Percentiles rank a stretch among this genome's conserved stretches.
phyloP scores from a whole-genome alignment of 2,329 filamentous ascomycete genomes.

The Sarocladium oryzae region DNA sequence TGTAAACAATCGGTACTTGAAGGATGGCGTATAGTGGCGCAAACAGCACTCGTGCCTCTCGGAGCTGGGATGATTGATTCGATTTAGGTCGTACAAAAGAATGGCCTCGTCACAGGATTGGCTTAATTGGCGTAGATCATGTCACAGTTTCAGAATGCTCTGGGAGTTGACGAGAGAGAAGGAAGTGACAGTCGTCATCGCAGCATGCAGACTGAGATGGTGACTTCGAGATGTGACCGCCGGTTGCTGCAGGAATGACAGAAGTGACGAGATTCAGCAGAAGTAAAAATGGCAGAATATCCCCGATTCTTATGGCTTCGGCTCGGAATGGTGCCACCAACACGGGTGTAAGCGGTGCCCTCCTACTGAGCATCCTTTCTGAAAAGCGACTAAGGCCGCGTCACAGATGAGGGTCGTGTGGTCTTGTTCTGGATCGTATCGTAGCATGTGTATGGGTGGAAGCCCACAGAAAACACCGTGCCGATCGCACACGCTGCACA shows the following conservation, averaged over 20 bases:
- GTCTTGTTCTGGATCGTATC: slow-evolving; percentile 3
- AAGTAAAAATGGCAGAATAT: background rate
- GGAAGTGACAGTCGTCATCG: background rate
- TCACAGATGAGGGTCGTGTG: background rate
- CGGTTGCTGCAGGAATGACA: background rate
- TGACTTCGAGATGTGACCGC: background rate
- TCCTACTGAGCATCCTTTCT: background rate
- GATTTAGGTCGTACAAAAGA: background rate
- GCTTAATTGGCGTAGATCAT: slow-evolving; percentile 17
- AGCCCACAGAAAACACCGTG: background rate
- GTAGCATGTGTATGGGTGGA: too few species aligned
- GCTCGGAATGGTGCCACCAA: slow-evolving; percentile 7
- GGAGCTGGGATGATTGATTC: too few species aligned
- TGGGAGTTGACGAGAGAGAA: background rate
- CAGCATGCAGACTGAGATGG: background rate
- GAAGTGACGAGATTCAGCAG: background rate
- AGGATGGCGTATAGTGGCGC: background rate
- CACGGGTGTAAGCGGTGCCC: background rate
- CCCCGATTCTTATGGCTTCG: slow-evolving; percentile 1
- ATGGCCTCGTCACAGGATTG: slow-evolving; percentile 16
- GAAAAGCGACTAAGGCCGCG: slow-evolving; percentile 1
- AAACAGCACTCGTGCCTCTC: background rate
- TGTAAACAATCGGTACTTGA: background rate
- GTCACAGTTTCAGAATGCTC: background rate
- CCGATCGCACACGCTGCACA: background rate